phyloP scores from a whole-genome alignment of 2,329 filamentous ascomycete genomes.

The Thielaviopsis cerberus region DNA sequence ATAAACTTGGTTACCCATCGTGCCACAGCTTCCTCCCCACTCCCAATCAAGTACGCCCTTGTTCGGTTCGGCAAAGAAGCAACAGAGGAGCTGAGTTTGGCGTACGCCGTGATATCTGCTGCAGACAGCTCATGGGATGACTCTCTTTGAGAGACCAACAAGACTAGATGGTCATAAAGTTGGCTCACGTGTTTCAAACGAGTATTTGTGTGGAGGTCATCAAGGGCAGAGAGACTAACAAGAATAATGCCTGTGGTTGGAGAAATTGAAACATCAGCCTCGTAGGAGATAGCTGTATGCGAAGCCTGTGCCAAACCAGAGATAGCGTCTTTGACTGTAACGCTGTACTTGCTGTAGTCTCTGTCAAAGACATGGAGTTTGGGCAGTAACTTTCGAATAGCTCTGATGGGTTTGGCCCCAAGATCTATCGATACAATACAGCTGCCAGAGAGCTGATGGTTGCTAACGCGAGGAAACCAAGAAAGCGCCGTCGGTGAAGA shows the following conservation, averaged over 20 bases:
- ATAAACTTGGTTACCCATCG: slow-evolving; percentile 37
- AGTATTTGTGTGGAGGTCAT: background rate
- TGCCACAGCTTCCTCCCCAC: slow-evolving; percentile 29
- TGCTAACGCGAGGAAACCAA: background rate
- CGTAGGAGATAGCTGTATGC: slow-evolving; percentile 24
- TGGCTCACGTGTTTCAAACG: slow-evolving; percentile 28
- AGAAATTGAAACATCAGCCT: slow-evolving; percentile 47
- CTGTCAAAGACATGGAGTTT: slow-evolving; percentile 2
- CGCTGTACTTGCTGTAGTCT: background rate
- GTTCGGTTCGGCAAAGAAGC: slow-evolving; percentile 22
- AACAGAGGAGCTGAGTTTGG: background rate
- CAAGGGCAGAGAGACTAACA: slow-evolving; percentile 25
- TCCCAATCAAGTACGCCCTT: slow-evolving; percentile 29
- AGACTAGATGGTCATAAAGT: slow-evolving; percentile 35
- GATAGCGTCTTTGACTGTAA: slow-evolving; percentile 13
- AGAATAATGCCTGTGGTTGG: slow-evolving; percentile 40
- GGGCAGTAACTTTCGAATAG: slow-evolving; percentile 7
- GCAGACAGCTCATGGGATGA: background rate
- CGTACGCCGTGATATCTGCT: background rate
- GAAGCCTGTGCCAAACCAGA: background rate
- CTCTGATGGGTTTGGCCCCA: slow-evolving; percentile 2
- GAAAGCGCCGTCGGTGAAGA: background rate
- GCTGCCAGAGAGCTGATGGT: background rate
- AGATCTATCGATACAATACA: slow-evolving; percentile 8
- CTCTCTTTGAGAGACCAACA: background rate